Evolutionary conservation across 139 green algal genomes (phyloP), one percentile per base, ranked within the genome.

Genomic region (Chlamydomonas incerta): DNA sequence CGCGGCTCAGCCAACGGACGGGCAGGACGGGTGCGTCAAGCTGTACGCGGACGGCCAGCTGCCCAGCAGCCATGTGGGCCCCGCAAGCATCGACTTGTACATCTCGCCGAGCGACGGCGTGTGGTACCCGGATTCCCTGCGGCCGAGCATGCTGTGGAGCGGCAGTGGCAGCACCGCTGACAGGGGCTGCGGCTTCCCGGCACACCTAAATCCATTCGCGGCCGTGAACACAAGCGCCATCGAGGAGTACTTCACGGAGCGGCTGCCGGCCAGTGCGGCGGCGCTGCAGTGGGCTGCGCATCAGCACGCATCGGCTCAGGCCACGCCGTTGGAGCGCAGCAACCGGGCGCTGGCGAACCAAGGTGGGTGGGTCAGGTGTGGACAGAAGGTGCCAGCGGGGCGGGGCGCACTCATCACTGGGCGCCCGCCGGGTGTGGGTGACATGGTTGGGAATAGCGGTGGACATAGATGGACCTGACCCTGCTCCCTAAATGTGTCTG

Each of bases 221-320:
- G 0, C 0, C 0, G 63, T 58, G 23, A 1, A n/a, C 14, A 4
- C 10, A 2, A 26, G 11, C 18, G 8, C 77, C 0, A 60, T 77
- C 21, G 70, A 87, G 23, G 15, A 81, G 31, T 67, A 29, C 23
- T 91, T 88, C 80, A 93, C 88, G 18, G 87, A 91, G 63, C 33
- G 72, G 66, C 81, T 93, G 65, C 71, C 72, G 1, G 23, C 1
- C n/a, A 57, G 29, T 0, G 50, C 31, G 67, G 8, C 37, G 60
- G 21, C 24, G 71, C 79, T 93, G 60, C 84, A 93, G 81, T 93
- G 87, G 87, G 88, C 87, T 1, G 87, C 92, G 88, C 71, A 67
- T 1, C 41, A 72, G 81, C 55, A 69, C 33, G 73, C 57, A 74
- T 77, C 74, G 57, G 67, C 58, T 0, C 31, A 35, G 17, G 62